Base-by-base conservation (phyloP, 495 filamentous ascomycete species). In the Tetracladium setigerum region DNA sequence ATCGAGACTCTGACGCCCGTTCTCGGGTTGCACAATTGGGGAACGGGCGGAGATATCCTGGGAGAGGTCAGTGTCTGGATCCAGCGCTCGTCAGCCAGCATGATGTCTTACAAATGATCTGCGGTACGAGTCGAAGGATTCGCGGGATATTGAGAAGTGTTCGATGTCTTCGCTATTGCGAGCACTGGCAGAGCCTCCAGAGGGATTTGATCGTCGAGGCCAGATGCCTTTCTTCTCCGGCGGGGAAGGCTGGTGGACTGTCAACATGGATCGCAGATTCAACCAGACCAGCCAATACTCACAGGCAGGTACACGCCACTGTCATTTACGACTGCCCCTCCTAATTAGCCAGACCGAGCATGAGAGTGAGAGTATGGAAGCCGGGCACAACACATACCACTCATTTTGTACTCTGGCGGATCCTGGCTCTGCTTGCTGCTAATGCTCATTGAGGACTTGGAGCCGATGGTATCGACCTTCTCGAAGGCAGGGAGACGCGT, bases 51-150 rank as follows among this genome's bases (percentile, higher is more conserved):
- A 94, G 41, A 96, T 95, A 60, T 95, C 92, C 91, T 96, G 60
- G 11, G 19, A 35, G 9, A 13, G 31, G 38, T 24, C 17, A 50
- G 41, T 24, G 10, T 3, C 5, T 2, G 10, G 30, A 14, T 22
- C 17, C 37, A 15, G 9, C 7, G 7, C 22, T 3, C 7, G 17
- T 16, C 31, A n/a, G 34, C 10, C 22, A 27, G 3, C 22, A 27
- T 27, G 22, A 47, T 17, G 27, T 71, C 84, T 46, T 76, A 95
- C 90, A 70, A 98, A 98, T 48, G 92, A 96, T 51, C 92, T 82
- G 42, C 92, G 78, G 63, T 98, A 98, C 22, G 91, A 95, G 62
- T 98, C 92, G 64, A 97, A 98, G 8, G 89, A 95, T 67, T 98
- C 92, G 55, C 92, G 82, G 27, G 92, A 95, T 66, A 98, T 98